These are phyloP conservation scores for Annulohypoxylon stygium DNA, from an alignment of 495 filamentous ascomycete species.

Conservation along the genomic window DNA sequence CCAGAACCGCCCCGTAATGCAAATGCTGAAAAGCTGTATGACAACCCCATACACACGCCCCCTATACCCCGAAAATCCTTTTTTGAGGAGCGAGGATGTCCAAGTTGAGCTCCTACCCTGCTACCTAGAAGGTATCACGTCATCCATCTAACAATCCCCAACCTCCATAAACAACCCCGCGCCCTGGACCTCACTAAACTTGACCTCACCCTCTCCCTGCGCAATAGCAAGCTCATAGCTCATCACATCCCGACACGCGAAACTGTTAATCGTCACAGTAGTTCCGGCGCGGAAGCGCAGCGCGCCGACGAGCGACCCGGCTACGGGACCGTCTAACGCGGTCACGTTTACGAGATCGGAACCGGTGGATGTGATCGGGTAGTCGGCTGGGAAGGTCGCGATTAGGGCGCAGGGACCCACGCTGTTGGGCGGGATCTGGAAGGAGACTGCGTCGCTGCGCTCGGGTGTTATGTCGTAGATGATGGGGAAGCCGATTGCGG, in stretches of 20 bases:
- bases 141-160: constrained; percentile 21
- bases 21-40: background rate
- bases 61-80: background rate
- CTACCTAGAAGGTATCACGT: no score
- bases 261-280: constrained; percentile 47
- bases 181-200: constrained; percentile 29
- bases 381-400: constrained; percentile 51
- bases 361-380: constrained; percentile 43
- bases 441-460: constrained; percentile 34
- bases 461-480: constrained; percentile 39
- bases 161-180: constrained; percentile 41
- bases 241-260: constrained; percentile 51
- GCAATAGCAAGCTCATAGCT: constrained; percentile 46
- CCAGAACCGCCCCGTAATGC: constrained; percentile 4
- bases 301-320: constrained; percentile 51
- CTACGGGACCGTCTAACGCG: constrained; percentile 46
- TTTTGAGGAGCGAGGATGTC: background rate
- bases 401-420: constrained; percentile 53
- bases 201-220: constrained; percentile 36
- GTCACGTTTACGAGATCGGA: constrained; percentile 50
- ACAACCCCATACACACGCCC: background rate
- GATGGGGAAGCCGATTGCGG: constrained; percentile 35
- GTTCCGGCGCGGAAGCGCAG: constrained; percentile 38
- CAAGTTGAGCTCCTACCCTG: background rate
- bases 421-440: constrained; percentile 42